Evolutionary conservation across 1,139 yeast species (phyloP).

Genomic region (Taphrina communis): DNA sequence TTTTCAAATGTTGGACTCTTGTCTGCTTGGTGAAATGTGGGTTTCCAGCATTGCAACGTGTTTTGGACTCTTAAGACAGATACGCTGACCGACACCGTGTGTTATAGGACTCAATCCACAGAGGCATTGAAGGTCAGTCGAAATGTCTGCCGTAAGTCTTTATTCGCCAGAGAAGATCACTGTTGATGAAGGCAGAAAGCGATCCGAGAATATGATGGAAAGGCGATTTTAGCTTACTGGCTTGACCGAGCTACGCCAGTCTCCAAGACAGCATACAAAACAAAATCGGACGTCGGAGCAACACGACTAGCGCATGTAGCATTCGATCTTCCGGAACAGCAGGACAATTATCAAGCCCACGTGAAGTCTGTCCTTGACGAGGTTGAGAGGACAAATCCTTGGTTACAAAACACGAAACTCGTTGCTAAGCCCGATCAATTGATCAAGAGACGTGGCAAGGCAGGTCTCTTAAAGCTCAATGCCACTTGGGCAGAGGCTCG

Average conservation of each 20-base stretch:
- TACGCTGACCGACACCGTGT: too few relatives aligned
- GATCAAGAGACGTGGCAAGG: slow-evolving; percentile 58
- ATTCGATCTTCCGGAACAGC: slow-evolving; percentile 53
- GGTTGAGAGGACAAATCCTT: slow-evolving; percentile 55
- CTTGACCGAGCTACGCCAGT: slow-evolving; percentile 55
- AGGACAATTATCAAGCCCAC: slow-evolving; percentile 51
- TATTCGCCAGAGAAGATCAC: neutral
- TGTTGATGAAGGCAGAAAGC: slow-evolving; percentile 56
- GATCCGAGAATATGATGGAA: slow-evolving; percentile 58
- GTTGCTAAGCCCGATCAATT: slow-evolving; percentile 59
- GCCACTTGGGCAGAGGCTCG: slow-evolving; percentile 57
- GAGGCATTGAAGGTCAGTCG: too few relatives aligned
- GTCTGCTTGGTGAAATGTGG: neutral
- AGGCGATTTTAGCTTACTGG: slow-evolving; percentile 56
- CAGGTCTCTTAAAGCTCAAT: slow-evolving; percentile 57
- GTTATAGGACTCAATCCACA: too few relatives aligned
- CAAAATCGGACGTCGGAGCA: slow-evolving; percentile 47
- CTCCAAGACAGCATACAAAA: slow-evolving; percentile 49
- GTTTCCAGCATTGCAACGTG: neutral
- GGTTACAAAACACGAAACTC: slow-evolving; percentile 55
- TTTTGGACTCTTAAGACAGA: neutral
- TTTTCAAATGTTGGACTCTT: neutral
- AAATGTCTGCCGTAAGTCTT: slow-evolving; percentile 36
- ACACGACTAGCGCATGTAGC: slow-evolving; percentile 47
- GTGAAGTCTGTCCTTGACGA: slow-evolving; percentile 50